These are phyloP conservation scores for Exsudoporus frostii DNA, from an alignment of 768 basidiomycete species.

Conservation along the genomic window DNA sequence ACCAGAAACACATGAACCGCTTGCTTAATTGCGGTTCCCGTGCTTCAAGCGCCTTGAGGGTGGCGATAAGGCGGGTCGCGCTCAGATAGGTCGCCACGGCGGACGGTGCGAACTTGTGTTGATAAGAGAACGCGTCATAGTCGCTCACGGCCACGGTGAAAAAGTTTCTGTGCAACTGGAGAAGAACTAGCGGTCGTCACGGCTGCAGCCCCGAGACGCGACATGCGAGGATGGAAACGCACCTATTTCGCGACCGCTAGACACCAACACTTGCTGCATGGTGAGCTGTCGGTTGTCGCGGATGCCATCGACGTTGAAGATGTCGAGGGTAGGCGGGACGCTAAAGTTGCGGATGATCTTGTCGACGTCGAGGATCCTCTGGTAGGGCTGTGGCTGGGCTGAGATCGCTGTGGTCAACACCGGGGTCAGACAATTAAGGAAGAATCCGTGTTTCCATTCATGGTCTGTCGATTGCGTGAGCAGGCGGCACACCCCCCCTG, in stretches of 20 bases:
- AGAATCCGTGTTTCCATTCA: constrained; percentile 69
- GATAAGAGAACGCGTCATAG: constrained; percentile 51
- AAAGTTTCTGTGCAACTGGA: constrained; percentile 65
- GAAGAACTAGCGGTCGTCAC: constrained; percentile 43
- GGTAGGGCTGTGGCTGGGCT: constrained; percentile 50
- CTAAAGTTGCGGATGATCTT: constrained; percentile 51
- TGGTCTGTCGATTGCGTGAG: constrained; percentile 46
- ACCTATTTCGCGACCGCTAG: constrained; percentile 66
- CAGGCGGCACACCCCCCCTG: constrained; percentile 1
- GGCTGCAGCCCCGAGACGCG: neutral
- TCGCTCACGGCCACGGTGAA: constrained; percentile 64
- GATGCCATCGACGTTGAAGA: constrained; percentile 36
- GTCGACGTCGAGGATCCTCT: constrained; percentile 52
- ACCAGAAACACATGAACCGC: constrained; percentile 72
- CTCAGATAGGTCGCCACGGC: constrained; percentile 66
- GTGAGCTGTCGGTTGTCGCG: constrained; percentile 48
- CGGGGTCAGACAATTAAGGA: constrained; percentile 58
- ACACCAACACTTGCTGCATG: constrained; percentile 63
- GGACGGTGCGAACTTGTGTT: constrained; percentile 64
- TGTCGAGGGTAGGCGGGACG: constrained; percentile 49
- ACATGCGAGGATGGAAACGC: constrained; percentile 18
- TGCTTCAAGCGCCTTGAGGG: constrained; percentile 53
- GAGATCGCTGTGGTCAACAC: constrained; percentile 57
- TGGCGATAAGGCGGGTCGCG: constrained; percentile 54
- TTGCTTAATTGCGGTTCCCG: constrained; percentile 59